Evolutionary conservation across 2,329 filamentous ascomycete genomes (phyloP).

Genomic region (Tolypocladium endophyticum): DNA sequence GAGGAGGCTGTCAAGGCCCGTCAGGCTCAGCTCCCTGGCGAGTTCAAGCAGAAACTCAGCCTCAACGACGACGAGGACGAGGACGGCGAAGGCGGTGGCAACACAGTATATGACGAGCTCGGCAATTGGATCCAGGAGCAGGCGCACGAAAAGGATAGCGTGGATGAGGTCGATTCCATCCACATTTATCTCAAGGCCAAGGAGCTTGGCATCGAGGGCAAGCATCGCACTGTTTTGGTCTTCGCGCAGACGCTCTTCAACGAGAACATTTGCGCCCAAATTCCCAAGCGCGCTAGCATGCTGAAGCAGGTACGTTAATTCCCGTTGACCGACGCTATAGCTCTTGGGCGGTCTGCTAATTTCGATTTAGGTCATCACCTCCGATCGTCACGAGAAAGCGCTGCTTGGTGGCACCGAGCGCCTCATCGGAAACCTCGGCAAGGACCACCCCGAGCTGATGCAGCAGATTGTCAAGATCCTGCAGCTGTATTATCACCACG

Average conservation of each 20-base stretch:
- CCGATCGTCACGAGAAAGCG: constrained; percentile 90
- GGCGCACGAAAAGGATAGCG: constrained; percentile 58
- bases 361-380: constrained; percentile 44
- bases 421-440: constrained; percentile 61
- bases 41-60: constrained; percentile 86
- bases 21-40: constrained; percentile 82
- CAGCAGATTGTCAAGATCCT: constrained; percentile 75
- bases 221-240: constrained; percentile 87
- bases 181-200: constrained; percentile 95
- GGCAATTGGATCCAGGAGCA: constrained; percentile 83
- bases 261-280: constrained; percentile 79
- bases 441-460: constrained; percentile 68
- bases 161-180: constrained; percentile 75
- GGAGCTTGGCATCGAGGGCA: constrained; percentile 86
- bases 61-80: constrained; percentile 74
- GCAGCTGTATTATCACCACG: constrained; percentile 81
- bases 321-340: background rate
- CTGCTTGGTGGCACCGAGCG: constrained; percentile 92
- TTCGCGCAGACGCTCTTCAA: constrained; percentile 91
- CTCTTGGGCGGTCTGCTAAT: background rate
- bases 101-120: constrained; percentile 77
- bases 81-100: constrained; percentile 64
- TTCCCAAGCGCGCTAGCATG: constrained; percentile 72
- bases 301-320: constrained; percentile 63
- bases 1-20: constrained; percentile 91